A percentile compares a stretch with the other conserved stretches of the same genome.
phyloP scores from a whole-genome alignment of 2,329 filamentous ascomycete species.

The Fusarium sp. region DNA sequence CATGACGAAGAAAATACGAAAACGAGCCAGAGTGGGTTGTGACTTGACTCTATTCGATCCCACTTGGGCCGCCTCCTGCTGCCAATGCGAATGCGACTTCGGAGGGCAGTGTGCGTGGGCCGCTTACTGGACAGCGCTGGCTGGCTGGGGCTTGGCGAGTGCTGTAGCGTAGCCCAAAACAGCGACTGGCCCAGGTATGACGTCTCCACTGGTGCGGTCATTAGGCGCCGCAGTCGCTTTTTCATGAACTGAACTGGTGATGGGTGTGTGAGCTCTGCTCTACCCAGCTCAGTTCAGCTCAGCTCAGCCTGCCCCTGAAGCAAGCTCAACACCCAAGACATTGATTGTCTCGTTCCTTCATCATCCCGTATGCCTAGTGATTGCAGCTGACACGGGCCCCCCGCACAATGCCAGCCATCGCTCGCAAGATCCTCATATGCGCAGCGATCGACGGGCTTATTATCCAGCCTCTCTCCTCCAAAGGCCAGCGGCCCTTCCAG shows the following conservation, averaged over 20 bases:
- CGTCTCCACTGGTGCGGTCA: slow-evolving; percentile 50
- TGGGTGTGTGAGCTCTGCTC: slow-evolving; percentile 20
- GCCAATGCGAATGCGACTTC: slow-evolving; percentile 44
- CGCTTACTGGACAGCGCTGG: slow-evolving; percentile 17
- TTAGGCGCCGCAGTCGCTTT: slow-evolving; percentile 40
- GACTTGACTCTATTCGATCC: not conserved
- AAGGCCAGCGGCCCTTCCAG: slow-evolving; percentile 69
- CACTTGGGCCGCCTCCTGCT: not conserved
- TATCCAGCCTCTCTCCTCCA: slow-evolving; percentile 78
- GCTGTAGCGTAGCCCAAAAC: too few relatives aligned
- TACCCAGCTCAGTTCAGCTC: not conserved
- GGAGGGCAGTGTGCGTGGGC: slow-evolving; percentile 33
- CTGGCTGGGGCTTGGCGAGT: slow-evolving; percentile 16
- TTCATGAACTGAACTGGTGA: slow-evolving; percentile 19
- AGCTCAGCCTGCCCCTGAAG: slow-evolving; percentile 6
- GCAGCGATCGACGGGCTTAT: slow-evolving; percentile 88
- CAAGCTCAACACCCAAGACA: not conserved
- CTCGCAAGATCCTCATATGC: slow-evolving; percentile 85
- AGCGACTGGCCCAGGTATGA: slow-evolving; percentile 26
- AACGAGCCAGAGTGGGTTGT: slow-evolving; percentile 42
- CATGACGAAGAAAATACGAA: slow-evolving; percentile 40
- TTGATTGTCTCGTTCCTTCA: not conserved
- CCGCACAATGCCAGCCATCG: slow-evolving; percentile 79
- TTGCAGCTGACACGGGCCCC: slow-evolving; percentile 27
- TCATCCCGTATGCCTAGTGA: slow-evolving; percentile 24